phyloP scores from a whole-genome alignment of 441 rosid genomes.

The Eutrema salsugineum region DNA sequence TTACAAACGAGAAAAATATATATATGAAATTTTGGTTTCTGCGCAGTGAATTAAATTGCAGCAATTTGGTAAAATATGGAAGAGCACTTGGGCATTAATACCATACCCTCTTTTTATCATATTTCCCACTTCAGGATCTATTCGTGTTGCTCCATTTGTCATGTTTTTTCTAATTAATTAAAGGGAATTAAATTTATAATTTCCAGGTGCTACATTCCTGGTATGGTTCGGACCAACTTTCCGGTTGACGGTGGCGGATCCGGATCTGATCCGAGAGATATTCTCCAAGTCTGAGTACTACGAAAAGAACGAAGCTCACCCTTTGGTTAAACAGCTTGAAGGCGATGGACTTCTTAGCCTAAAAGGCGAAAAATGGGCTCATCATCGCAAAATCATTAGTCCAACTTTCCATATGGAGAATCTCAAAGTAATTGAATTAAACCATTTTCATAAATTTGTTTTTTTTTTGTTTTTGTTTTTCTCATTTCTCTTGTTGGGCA shows the following conservation, averaged over 20 bases:
- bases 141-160: slow-evolving; percentile 30
- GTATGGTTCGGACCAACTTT: slow-evolving; percentile 98
- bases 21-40: not conserved
- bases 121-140: slow-evolving; percentile 49
- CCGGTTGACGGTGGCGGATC: slow-evolving; percentile 85
- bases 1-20: not conserved
- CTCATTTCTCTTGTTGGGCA: not conserved
- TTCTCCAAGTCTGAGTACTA: slow-evolving; percentile 75
- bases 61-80: not conserved
- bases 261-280: slow-evolving; percentile 84
- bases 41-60: slow-evolving; percentile 13
- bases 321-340: slow-evolving; percentile 88
- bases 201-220: slow-evolving; percentile 80
- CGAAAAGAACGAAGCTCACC: slow-evolving; percentile 90
- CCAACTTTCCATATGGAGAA: slow-evolving; percentile 94
- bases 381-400: slow-evolving; percentile 78
- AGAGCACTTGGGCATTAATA: slow-evolving; percentile 20
- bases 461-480: not conserved
- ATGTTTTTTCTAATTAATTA: not conserved
- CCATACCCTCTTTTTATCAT: slow-evolving; percentile 48
- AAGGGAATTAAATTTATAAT: not conserved
- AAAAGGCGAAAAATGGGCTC: slow-evolving; percentile 94
- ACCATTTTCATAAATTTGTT: not conserved
- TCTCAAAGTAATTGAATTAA: slow-evolving; percentile 60
- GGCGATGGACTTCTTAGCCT: slow-evolving; percentile 94